Evolutionary conservation across 208 protist species (phyloP).

Genomic region (Trypanosoma melophagium): DNA sequence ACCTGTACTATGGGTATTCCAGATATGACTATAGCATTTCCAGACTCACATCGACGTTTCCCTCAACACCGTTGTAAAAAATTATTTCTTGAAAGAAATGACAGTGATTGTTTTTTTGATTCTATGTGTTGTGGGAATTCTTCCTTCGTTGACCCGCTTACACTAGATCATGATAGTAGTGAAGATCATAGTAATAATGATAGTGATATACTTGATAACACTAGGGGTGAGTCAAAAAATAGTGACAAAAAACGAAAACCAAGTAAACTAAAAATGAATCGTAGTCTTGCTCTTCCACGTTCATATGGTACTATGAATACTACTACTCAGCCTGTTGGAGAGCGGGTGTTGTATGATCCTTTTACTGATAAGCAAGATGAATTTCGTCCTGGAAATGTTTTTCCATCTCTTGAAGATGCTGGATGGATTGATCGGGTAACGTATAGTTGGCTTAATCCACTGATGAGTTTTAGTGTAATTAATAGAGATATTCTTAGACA

Average conservation of each 20-base stretch:
- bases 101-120: background rate
- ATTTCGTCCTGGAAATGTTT: constrained; percentile 67
- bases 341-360: constrained; percentile 42
- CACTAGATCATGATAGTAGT: background rate
- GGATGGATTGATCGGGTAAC: constrained; percentile 38
- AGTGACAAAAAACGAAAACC: background rate
- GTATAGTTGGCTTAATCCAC: constrained; percentile 65
- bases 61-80: background rate
- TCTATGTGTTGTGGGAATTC: background rate
- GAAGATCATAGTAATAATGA: background rate
- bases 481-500: constrained; percentile 58
- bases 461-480: constrained; percentile 54
- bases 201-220: constrained; percentile 28
- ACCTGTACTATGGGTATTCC: background rate
- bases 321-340: constrained; percentile 25
- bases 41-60: background rate
- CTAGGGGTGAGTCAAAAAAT: constrained; percentile 15
- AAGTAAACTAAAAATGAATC: background rate
- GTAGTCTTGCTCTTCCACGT: background rate
- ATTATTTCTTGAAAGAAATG: constrained; percentile 2
- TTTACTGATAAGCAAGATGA: constrained; percentile 51
- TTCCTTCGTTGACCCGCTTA: background rate
- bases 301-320: constrained; percentile 11
- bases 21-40: background rate
- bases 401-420: constrained; percentile 51